phyloP scores from a whole-genome alignment of 345 rosid genomes.

The Melaleuca alternifolia region DNA sequence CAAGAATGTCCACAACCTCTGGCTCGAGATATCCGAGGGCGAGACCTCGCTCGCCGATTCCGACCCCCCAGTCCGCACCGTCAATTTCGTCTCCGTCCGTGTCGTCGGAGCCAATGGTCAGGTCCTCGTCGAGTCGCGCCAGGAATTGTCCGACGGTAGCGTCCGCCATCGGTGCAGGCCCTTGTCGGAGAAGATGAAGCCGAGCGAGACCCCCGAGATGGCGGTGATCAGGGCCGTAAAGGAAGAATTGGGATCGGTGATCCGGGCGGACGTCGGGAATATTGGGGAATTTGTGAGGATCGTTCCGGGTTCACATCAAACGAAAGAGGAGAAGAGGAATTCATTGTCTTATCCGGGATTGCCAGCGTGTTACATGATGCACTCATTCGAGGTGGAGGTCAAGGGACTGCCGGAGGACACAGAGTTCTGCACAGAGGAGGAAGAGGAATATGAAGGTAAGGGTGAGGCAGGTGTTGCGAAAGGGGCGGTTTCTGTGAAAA shows the following conservation, averaged over 20 bases:
- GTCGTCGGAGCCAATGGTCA: slow-evolving; percentile 25
- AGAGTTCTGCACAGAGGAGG: slow-evolving; percentile 64
- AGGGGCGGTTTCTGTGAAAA: slow-evolving; percentile 55
- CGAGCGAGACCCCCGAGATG: slow-evolving; percentile 48
- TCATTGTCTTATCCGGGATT: slow-evolving; percentile 77
- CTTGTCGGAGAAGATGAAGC: slow-evolving; percentile 89
- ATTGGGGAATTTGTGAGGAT: slow-evolving; percentile 15
- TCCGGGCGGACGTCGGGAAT: background rate
- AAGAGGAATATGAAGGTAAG: slow-evolving; percentile 42
- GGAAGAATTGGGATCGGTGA: slow-evolving; percentile 75
- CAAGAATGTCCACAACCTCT: slow-evolving; percentile 93
- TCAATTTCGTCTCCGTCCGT: slow-evolving; percentile 59
- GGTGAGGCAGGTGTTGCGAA: slow-evolving; percentile 27
- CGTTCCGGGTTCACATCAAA: slow-evolving; percentile 42
- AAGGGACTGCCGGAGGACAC: slow-evolving; percentile 76
- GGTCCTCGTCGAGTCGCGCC: slow-evolving; percentile 60
- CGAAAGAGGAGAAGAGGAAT: slow-evolving; percentile 59
- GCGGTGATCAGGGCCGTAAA: slow-evolving; percentile 60
- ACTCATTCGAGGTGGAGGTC: slow-evolving; percentile 57
- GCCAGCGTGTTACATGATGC: slow-evolving; percentile 67
- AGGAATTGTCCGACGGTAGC: slow-evolving; percentile 74
- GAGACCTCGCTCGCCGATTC: slow-evolving; percentile 64
- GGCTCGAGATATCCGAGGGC: slow-evolving; percentile 85
- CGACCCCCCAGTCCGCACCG: slow-evolving; percentile 63
- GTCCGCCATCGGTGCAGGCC: slow-evolving; percentile 58